phyloP scores from a whole-genome alignment of 768 basidiomycete genomes.

The Rhizopogon vesiculosus region DNA sequence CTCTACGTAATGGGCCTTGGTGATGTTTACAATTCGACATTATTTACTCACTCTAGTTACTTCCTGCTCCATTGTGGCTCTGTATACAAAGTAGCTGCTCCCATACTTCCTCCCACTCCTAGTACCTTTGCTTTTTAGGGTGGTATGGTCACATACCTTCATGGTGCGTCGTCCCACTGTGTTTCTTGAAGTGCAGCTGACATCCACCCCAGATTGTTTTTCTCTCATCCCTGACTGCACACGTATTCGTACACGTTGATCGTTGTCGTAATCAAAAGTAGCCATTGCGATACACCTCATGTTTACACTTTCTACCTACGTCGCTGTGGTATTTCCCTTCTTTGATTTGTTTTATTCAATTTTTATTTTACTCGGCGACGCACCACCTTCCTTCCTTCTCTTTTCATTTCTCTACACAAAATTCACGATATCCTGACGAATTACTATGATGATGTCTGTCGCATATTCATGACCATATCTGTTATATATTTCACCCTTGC shows the following conservation, averaged over 20 bases:
- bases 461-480: background rate
- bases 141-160: background rate
- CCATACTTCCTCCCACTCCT: background rate
- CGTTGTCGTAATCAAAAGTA: constrained; percentile 7
- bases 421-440: constrained; percentile 1
- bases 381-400: background rate
- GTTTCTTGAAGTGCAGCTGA: no score
- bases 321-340: background rate
- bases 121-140: background rate
- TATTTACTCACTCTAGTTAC: background rate
- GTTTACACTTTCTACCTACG: constrained; percentile 4
- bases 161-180: background rate
- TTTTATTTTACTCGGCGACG: background rate
- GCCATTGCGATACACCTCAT: constrained; percentile 1
- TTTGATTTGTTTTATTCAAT: background rate
- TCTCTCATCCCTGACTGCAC: background rate
- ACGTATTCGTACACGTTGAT: background rate
- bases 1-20: background rate
- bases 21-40: background rate
- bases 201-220: background rate
- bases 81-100: background rate
- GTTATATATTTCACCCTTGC: background rate
- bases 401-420: background rate
- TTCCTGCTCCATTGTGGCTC: background rate
- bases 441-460: background rate